Evolutionary conservation across 2,329 filamentous ascomycete species (phyloP).

Genomic region (Sporothrix brunneoviolacea): DNA sequence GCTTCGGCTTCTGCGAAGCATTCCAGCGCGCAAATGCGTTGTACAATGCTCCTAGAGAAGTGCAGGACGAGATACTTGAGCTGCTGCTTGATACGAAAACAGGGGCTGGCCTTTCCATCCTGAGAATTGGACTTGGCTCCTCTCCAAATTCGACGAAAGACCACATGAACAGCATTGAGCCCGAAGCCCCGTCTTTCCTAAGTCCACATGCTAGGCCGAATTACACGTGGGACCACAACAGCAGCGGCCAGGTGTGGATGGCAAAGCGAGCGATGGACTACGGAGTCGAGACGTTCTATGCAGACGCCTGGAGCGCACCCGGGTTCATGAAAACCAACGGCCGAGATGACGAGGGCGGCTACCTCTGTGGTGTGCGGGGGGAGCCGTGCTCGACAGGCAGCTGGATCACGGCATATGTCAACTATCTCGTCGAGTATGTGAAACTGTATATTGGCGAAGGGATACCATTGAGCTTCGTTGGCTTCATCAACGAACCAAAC

Average conservation of each 20-base stretch:
- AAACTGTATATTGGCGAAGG: conserved; percentile 30
- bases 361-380: too few relatives aligned
- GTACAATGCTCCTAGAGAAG: conserved; percentile 26
- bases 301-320: conserved; percentile 44
- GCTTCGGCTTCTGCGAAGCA: conserved; percentile 43
- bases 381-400: too few relatives aligned
- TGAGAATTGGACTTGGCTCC: conserved; percentile 26
- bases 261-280: conserved; percentile 29
- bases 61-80: conserved; percentile 34
- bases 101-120: conserved; percentile 43
- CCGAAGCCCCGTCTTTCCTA: conserved; percentile 26
- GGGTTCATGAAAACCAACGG: conserved; percentile 46
- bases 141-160: background rate
- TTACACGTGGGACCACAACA: conserved; percentile 30
- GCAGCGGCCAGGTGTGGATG: conserved; percentile 36
- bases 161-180: conserved; percentile 30
- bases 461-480: conserved; percentile 27
- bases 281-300: conserved; percentile 39
- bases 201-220: conserved; percentile 22
- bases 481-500: conserved; percentile 31
- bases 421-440: conserved; percentile 41
- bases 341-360: conserved; percentile 36
- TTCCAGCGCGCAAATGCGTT: conserved; percentile 38
- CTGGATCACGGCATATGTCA: conserved; percentile 43
- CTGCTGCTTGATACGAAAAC: conserved; percentile 37